Evolutionary conservation across 306 rosid genomes (phyloP).

Genomic region (Vigna mungo): DNA sequence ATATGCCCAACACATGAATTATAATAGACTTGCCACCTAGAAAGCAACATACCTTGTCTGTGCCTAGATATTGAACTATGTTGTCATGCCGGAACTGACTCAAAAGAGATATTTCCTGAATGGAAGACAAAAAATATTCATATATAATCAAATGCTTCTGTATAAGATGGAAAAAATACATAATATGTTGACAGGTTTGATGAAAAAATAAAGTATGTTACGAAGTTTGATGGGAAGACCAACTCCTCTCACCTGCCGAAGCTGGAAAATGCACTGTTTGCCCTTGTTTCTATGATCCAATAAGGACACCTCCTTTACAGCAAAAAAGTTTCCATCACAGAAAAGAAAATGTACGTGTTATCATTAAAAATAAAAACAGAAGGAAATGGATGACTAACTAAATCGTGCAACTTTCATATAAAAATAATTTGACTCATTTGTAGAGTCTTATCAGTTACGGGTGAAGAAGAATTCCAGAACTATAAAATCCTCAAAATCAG

Average conservation of each 20-base stretch:
- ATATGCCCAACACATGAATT: not conserved
- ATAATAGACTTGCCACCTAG: not conserved
- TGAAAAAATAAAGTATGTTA: not conserved
- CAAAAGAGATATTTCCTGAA: slow-evolving; percentile 66
- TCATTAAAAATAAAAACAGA: not conserved
- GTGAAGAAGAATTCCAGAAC: too few relatives aligned
- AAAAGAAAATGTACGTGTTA: slow-evolving; percentile 17
- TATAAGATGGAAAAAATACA: slow-evolving; percentile 1
- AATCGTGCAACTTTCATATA: too few relatives aligned
- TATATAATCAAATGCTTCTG: not conserved
- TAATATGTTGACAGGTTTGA: slow-evolving; percentile 11
- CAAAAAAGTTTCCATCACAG: slow-evolving; percentile 68
- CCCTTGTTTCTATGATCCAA: slow-evolving; percentile 65
- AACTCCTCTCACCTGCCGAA: slow-evolving; percentile 59
- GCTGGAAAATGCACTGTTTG: slow-evolving; percentile 60
- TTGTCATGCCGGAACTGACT: slow-evolving; percentile 64
- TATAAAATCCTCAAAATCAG: too few relatives aligned
- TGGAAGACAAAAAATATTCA: not conserved
- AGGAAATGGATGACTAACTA: not conserved
- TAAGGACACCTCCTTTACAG: slow-evolving; percentile 68
- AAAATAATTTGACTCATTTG: too few relatives aligned
- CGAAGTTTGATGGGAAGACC: slow-evolving; percentile 1
- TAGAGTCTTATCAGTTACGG: too few relatives aligned
- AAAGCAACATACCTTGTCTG: slow-evolving; percentile 58
- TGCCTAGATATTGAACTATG: slow-evolving; percentile 64